Evolutionary conservation across 306 rosid species (phyloP), one percentile per base, ranked within the genome.

Genomic region (Boehmeria nivea): DNA sequence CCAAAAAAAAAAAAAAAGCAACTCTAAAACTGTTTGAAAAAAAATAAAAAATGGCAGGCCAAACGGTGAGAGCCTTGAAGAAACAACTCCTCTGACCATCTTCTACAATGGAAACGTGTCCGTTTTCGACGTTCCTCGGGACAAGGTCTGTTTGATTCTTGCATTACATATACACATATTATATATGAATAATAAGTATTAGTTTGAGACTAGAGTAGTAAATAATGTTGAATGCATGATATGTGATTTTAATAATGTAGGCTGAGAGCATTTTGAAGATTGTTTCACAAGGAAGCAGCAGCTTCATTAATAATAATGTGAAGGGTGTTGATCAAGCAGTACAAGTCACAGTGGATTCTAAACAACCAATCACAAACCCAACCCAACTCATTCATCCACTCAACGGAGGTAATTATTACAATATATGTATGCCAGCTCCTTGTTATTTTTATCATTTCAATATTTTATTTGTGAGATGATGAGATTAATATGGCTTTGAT

Each of bases 91-190:
- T 13, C 17, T 75, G 24, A 75, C 85, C 3, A 65, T 79, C 21
- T 79, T 79, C 56, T 79, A 72, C 63, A 66, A 76, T 22, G 79
- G 79, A 12, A 57, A 59, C 19, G 79, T 79, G 38, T 61, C 72
- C 42, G 78, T 79, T 24, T 79, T 64, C 36, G 40, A 79, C 21
- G 69, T 76, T 36, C 64, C 81, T 68, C 57, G 42, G 4, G 54
- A 68, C 39, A 65, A 72, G 85, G 85, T 75, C 20, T 20, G 31
- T 31, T 50, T n/a, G n/a, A n/a, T n/a, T n/a, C n/a, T n/a, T n/a
- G n/a, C n/a, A n/a, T n/a, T n/a, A n/a, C n/a, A n/a, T n/a, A n/a
- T n/a, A n/a, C n/a, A n/a, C n/a, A n/a, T n/a, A n/a, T n/a, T 28
- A 3, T 28, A 28, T 28, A 3, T 28, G 8, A 28, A 28, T 28